These are phyloP conservation scores for Pythium brassicae DNA, from an alignment of 352 stramenopile species.

Conservation along the genomic window DNA sequence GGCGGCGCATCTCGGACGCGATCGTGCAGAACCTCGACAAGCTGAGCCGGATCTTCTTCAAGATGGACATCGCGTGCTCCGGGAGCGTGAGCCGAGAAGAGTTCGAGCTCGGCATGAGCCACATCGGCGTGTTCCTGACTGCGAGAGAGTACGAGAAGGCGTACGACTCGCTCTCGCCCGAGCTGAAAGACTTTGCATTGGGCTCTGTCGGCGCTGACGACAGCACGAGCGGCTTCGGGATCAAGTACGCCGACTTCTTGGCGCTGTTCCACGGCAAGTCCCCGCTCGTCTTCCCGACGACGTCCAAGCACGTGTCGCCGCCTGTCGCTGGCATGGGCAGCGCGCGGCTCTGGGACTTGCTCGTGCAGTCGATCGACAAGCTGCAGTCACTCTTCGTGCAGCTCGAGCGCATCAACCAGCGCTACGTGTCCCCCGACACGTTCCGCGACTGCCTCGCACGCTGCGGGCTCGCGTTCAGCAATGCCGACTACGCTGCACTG, in stretches of 20 bases:
- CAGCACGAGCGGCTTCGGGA: conserved; percentile 22
- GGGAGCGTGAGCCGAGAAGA: conserved; percentile 61
- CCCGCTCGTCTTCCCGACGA: conserved; percentile 26
- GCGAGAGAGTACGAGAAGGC: conserved; percentile 58
- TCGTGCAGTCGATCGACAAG: conserved; percentile 44
- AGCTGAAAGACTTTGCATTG: conserved; percentile 23
- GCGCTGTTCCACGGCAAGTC: conserved; percentile 32
- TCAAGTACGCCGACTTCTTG: conserved; percentile 68
- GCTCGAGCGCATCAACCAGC: conserved; percentile 49
- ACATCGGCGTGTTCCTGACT: conserved; percentile 73
- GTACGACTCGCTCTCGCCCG: conserved; percentile 41
- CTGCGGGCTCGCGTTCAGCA: conserved; percentile 59
- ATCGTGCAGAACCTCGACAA: conserved; percentile 58
- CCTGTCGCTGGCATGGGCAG: conserved; percentile 40
- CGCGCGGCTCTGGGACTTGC: conserved; percentile 57
- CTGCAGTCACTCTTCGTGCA: conserved; percentile 50
- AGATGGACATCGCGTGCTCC: conserved; percentile 72
- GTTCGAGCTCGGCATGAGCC: conserved; percentile 61
- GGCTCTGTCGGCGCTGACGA: conserved; percentile 1
- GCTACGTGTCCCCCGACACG: conserved; percentile 41
- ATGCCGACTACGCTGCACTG: conserved; percentile 62
- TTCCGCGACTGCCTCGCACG: conserved; percentile 61
- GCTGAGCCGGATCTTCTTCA: conserved; percentile 68
- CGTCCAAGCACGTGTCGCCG: conserved; percentile 37
- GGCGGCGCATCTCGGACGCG: conserved; percentile 45